These are phyloP conservation scores for Ziziphus jujuba DNA, from an alignment of 306 rosid species.

Conservation along the genomic window DNA sequence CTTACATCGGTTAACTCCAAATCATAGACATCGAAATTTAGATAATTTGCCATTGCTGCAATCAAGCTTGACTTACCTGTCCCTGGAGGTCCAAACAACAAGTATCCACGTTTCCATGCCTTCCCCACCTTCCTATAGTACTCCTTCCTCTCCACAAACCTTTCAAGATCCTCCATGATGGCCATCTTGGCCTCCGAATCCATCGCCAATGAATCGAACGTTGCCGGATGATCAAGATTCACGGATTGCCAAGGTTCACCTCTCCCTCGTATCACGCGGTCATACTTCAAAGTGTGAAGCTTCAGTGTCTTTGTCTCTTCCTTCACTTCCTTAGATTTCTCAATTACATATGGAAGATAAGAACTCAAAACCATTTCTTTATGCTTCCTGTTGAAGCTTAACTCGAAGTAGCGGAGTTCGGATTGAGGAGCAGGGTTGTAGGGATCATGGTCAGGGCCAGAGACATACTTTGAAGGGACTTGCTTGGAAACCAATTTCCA, in stretches of 20 bases:
- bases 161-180: constrained; percentile 27
- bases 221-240: constrained; percentile 22
- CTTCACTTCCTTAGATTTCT: constrained; percentile 25
- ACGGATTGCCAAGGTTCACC: constrained; percentile 26
- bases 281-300: constrained; percentile 19
- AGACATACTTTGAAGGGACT: background rate
- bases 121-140: constrained; percentile 30
- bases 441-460: too few species aligned
- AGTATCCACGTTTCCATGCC: constrained; percentile 37
- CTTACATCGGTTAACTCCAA: constrained; percentile 22
- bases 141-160: constrained; percentile 27
- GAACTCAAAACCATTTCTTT: constrained; percentile 21
- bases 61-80: constrained; percentile 31
- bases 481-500: constrained; percentile 32
- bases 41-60: constrained; percentile 39
- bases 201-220: constrained; percentile 31
- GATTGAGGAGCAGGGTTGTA: background rate
- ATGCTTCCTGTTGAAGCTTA: constrained; percentile 28
- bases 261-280: background rate
- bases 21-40: constrained; percentile 32
- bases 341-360: constrained; percentile 34
- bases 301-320: constrained; percentile 25
- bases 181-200: constrained; percentile 18
- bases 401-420: constrained; percentile 19
- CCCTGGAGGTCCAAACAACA: constrained; percentile 34